These are phyloP conservation scores for Hypseocharis bilobata DNA, from an alignment of 441 rosid species.

Conservation along the genomic window DNA sequence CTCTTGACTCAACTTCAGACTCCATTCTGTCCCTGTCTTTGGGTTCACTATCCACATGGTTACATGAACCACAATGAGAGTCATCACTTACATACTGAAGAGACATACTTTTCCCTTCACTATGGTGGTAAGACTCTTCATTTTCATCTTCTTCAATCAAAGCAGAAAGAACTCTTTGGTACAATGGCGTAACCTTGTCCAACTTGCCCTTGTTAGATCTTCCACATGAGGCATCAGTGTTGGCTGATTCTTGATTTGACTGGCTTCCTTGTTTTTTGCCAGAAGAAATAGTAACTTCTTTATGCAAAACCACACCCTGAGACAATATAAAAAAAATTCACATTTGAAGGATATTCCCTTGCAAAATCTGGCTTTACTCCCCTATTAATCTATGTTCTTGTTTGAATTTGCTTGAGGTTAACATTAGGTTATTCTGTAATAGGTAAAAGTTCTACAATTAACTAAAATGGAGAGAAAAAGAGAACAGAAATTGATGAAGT, in stretches of 20 bases:
- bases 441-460: background rate
- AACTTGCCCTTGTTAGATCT: slow-evolving; percentile 40
- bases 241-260: slow-evolving; percentile 29
- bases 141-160: slow-evolving; percentile 85
- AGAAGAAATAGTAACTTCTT: slow-evolving; percentile 31
- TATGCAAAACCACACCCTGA: slow-evolving; percentile 44
- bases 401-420: background rate
- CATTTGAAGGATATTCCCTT: background rate
- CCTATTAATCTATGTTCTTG: background rate
- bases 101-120: slow-evolving; percentile 52
- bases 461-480: background rate
- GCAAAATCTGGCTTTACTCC: background rate
- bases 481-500: background rate
- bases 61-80: slow-evolving; percentile 72
- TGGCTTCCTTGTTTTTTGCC: slow-evolving; percentile 29
- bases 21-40: slow-evolving; percentile 69
- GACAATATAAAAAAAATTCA: slow-evolving; percentile 15
- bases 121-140: slow-evolving; percentile 39
- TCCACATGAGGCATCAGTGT: slow-evolving; percentile 37
- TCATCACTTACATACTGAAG: slow-evolving; percentile 73
- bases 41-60: slow-evolving; percentile 51
- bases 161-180: slow-evolving; percentile 85
- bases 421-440: background rate
- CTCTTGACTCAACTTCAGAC: slow-evolving; percentile 61
- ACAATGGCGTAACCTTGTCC: slow-evolving; percentile 58